A percentile compares a stretch with the other conserved stretches of the same genome.
These are phyloP conservation scores for Quercus ilex DNA, from an alignment of 306 rosid genomes.

Conservation along the genomic window DNA sequence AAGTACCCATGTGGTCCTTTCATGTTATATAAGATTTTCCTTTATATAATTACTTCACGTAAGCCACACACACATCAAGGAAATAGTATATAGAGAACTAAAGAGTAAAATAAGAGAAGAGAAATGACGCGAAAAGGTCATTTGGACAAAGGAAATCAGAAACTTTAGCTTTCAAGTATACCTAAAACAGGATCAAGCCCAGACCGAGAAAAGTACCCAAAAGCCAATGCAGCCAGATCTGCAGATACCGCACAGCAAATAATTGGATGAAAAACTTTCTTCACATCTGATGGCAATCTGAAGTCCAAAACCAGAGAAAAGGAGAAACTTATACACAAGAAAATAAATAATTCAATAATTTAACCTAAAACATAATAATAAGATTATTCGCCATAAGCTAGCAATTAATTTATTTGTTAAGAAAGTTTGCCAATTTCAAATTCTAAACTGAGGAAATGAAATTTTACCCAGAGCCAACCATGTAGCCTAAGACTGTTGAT, in stretches of 20 bases:
- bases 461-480: conserved; percentile 81
- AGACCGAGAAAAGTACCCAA: conserved; percentile 63
- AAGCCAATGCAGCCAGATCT: conserved; percentile 75
- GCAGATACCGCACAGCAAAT: conserved; percentile 85
- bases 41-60: too few species aligned
- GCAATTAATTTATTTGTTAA: not conserved
- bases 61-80: too few species aligned
- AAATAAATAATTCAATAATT: not conserved
- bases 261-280: conserved; percentile 89
- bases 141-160: conserved; percentile 17
- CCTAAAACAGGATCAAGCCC: conserved; percentile 94
- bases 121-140: not conserved
- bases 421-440: not conserved
- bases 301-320: conserved; percentile 15
- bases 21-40: not conserved
- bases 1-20: not conserved
- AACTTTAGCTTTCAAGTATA: conserved; percentile 29
- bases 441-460: conserved; percentile 17
- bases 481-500: conserved; percentile 83
- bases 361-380: not conserved
- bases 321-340: conserved; percentile 12
- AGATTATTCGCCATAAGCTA: not conserved
- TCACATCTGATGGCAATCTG: conserved; percentile 76
- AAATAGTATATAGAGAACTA: not conserved
- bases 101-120: not conserved